These are phyloP conservation scores for Diaporthe longicolla DNA, from an alignment of 2,329 filamentous ascomycete genomes.

Conservation along the genomic window DNA sequence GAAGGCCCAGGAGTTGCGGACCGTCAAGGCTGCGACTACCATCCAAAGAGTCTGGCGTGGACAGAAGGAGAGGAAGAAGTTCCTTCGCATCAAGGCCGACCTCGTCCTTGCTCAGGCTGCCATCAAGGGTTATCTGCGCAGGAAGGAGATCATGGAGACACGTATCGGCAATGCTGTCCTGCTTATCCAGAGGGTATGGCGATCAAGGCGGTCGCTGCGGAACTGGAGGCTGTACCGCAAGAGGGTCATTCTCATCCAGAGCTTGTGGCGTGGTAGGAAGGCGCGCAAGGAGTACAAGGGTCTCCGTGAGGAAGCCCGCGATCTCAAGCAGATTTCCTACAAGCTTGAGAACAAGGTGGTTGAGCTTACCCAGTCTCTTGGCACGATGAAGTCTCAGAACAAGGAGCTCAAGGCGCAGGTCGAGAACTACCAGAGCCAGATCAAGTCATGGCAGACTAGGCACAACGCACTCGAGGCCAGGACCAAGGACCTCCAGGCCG, in stretches of 20 bases:
- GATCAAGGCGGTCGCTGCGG: conserved; percentile 82
- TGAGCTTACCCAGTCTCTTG: conserved; percentile 93
- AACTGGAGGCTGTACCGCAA: conserved; percentile 90
- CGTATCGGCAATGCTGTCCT: conserved; percentile 92
- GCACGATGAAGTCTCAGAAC: conserved; percentile 94
- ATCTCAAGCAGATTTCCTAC: conserved; percentile 99
- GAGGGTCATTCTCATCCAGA: conserved; percentile 92
- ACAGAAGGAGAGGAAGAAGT: conserved; percentile 87
- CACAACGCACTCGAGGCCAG: conserved; percentile 91
- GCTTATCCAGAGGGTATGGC: conserved; percentile 92
- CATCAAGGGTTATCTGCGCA: conserved; percentile 91
- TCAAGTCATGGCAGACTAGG: conserved; percentile 95
- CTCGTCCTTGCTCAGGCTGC: conserved; percentile 90
- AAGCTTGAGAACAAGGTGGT: conserved; percentile 99
- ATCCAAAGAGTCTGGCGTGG: conserved; percentile 97
- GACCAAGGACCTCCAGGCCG: conserved; percentile 93
- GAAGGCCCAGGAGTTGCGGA: conserved; percentile 84
- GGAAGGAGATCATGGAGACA: conserved; percentile 94
- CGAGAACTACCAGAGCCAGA: conserved; percentile 94
- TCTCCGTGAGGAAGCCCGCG: conserved; percentile 93
- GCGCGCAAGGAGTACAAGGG: conserved; percentile 91
- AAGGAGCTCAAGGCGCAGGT: conserved; percentile 89
- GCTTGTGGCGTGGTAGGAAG: conserved; percentile 87
- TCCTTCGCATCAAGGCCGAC: conserved; percentile 83
- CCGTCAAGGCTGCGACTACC: conserved; percentile 87